phyloP scores from a whole-genome alignment of 2,329 filamentous ascomycete genomes.

The Aspergillus transmontanensis region DNA sequence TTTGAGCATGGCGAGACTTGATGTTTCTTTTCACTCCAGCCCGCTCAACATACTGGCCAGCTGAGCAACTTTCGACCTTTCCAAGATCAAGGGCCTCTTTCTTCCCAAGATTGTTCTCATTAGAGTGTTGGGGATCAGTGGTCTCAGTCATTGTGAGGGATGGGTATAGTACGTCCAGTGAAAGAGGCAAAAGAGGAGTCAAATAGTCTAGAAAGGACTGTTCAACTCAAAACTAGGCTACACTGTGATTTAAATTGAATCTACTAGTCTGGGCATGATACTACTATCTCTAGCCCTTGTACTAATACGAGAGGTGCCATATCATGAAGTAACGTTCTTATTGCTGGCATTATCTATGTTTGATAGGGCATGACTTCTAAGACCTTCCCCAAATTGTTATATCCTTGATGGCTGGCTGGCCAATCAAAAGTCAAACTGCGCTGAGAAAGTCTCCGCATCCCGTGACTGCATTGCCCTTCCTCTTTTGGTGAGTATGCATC shows the following conservation, averaged over 20 bases:
- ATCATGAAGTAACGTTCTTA: background rate
- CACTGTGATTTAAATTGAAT: background rate
- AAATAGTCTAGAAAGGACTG: background rate
- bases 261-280: background rate
- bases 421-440: background rate
- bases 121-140: background rate
- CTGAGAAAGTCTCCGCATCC: background rate
- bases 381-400: background rate
- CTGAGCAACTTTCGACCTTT: background rate
- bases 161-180: background rate
- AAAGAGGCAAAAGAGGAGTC: background rate
- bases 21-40: constrained; percentile 14
- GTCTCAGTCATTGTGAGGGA: background rate
- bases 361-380: background rate
- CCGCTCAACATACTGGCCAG: constrained; percentile 1
- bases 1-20: constrained; percentile 39
- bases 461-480: background rate
- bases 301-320: background rate
- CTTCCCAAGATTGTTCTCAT: background rate
- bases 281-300: background rate
- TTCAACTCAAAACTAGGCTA: background rate
- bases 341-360: background rate
- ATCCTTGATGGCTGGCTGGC: background rate
- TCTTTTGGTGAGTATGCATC: background rate
- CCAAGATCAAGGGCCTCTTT: background rate